Conservation (phyloP, 768 basidiomycete genomes). For the Boletus subparvulus region DNA sequence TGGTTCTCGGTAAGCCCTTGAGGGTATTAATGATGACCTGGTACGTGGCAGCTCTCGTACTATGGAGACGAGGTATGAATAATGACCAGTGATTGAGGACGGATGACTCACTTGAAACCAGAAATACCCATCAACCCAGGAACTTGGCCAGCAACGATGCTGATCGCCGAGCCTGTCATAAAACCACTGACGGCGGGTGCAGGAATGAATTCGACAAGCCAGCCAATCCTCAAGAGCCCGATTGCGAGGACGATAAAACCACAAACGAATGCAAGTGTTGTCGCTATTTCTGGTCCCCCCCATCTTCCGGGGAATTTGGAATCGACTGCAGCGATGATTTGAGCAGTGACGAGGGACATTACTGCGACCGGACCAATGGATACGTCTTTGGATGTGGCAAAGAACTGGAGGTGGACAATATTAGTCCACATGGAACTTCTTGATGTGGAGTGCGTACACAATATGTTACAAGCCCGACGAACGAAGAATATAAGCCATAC, state of each 20-base stretch:
- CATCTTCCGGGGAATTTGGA: constrained; percentile 54
- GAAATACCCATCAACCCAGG: constrained; percentile 87
- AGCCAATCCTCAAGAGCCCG: constrained; percentile 86
- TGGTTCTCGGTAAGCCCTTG: constrained; percentile 71
- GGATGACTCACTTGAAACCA: constrained; percentile 69
- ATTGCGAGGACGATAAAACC: constrained; percentile 91
- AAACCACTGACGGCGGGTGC: constrained; percentile 82
- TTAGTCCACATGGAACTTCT: neutral
- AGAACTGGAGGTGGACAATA: constrained; percentile 54
- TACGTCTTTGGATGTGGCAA: constrained; percentile 97
- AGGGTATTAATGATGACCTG: constrained; percentile 90
- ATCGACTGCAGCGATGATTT: constrained; percentile 72
- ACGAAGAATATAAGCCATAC: constrained; percentile 93
- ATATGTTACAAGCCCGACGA: constrained; percentile 83
- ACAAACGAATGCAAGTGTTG: constrained; percentile 77
- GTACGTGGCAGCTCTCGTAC: constrained; percentile 85
- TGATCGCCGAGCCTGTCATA: constrained; percentile 98
- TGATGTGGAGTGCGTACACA: constrained; percentile 51
- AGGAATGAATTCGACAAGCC: constrained; percentile 94
- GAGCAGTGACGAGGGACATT: constrained; percentile 87
- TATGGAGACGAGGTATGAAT: constrained; percentile 28
- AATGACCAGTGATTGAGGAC: neutral
- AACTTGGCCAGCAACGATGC: constrained; percentile 83
- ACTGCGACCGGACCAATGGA: constrained; percentile 99
- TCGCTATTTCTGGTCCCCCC: constrained; percentile 74